These are phyloP conservation scores for Salix udensis DNA, from an alignment of 345 rosid genomes.

Conservation along the genomic window DNA sequence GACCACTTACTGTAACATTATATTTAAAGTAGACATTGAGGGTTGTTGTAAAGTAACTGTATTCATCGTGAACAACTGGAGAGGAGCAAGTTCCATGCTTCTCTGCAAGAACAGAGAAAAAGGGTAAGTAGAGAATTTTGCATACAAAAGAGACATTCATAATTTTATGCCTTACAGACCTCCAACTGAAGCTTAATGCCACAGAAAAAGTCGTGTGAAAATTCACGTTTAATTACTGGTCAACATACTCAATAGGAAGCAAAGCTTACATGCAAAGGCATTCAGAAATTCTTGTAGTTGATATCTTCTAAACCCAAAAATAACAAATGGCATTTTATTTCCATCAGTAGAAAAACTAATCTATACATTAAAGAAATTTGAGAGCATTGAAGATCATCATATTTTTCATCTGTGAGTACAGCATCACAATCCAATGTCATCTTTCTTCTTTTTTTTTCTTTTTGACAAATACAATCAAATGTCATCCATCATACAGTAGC, in stretches of 20 bases:
- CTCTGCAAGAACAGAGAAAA: conserved; percentile 52
- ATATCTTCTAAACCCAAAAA: not conserved
- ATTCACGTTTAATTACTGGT: too few relatives aligned
- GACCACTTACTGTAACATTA: conserved; percentile 73
- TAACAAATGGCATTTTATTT: not conserved
- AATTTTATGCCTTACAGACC: too few relatives aligned
- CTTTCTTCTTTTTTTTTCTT: too few relatives aligned
- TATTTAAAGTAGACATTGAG: conserved; percentile 77
- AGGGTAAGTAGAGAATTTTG: not conserved
- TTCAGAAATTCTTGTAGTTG: not conserved
- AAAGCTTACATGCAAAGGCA: not conserved
- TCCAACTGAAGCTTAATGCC: too few relatives aligned
- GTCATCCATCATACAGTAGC: not conserved
- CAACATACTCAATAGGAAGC: too few relatives aligned
- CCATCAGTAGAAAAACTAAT: not conserved
- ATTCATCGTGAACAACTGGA: conserved; percentile 76
- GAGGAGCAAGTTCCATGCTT: conserved; percentile 91
- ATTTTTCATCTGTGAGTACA: not conserved
- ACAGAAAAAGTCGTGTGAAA: not conserved
- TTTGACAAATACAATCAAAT: too few relatives aligned
- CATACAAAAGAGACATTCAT: not conserved
- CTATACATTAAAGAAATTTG: not conserved
- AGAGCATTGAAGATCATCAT: not conserved
- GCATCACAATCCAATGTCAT: not conserved
- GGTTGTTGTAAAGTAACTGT: conserved; percentile 60